These are phyloP conservation scores for Evernia prunastri DNA, from an alignment of 495 filamentous ascomycete species.

Conservation along the genomic window DNA sequence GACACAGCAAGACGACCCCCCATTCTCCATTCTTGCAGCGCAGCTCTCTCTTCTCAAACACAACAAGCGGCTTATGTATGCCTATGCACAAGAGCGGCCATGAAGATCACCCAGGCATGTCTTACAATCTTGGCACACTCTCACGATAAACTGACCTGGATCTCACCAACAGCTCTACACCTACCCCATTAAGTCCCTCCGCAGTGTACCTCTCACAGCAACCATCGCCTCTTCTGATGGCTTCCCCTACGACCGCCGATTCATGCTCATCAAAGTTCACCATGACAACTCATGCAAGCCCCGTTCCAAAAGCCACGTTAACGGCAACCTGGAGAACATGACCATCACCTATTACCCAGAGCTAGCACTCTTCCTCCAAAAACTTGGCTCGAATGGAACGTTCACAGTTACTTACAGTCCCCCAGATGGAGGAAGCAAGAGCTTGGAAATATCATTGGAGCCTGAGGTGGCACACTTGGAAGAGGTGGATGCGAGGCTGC, in stretches of 20 bases:
- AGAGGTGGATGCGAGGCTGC: slow-evolving; percentile 51
- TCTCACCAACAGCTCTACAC: slow-evolving; percentile 58
- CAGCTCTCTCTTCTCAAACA: not conserved
- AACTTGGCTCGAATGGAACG: slow-evolving; percentile 37
- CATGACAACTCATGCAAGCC: slow-evolving; percentile 25
- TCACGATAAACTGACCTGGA: not conserved
- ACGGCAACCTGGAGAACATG: slow-evolving; percentile 52
- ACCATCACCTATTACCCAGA: slow-evolving; percentile 56
- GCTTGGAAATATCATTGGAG: slow-evolving; percentile 53
- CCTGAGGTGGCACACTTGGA: slow-evolving; percentile 48
- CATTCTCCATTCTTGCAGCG: too few relatives aligned
- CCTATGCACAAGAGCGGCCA: not conserved
- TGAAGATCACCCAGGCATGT: slow-evolving; percentile 44
- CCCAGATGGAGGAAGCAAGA: slow-evolving; percentile 25
- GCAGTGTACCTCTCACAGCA: slow-evolving; percentile 50
- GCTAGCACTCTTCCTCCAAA: slow-evolving; percentile 62
- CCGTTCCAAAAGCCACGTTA: slow-evolving; percentile 11
- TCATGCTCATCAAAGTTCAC: slow-evolving; percentile 63
- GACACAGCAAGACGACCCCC: too few relatives aligned
- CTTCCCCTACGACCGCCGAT: slow-evolving; percentile 67
- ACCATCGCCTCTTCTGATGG: slow-evolving; percentile 59
- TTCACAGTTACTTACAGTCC: slow-evolving; percentile 45
- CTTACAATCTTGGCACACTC: not conserved
- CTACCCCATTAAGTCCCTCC: slow-evolving; percentile 85
- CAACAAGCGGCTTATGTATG: not conserved